Percentiles rank a stretch among this genome's conserved stretches.
Conservation (phyloP, 2,329 filamentous ascomycete genomes). For the Cladosporium sp. region DNA sequence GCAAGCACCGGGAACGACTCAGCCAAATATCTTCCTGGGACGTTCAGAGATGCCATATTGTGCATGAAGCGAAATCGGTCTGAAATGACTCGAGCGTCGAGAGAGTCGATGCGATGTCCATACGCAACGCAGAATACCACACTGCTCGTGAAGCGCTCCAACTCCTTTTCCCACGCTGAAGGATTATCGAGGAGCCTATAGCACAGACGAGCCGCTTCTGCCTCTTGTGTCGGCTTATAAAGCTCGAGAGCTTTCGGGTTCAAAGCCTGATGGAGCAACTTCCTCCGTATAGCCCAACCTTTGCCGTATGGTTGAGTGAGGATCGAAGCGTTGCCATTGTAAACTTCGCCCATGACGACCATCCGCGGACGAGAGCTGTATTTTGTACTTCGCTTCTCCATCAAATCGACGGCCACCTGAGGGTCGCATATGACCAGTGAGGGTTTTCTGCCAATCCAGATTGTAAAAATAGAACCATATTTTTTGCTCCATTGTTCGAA, state of each 20-base stretch:
- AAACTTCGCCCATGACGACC: conserved; percentile 44
- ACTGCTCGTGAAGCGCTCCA: conserved; percentile 47
- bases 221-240: conserved; percentile 48
- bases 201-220: conserved; percentile 46
- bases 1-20: conserved; percentile 45
- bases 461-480: conserved; percentile 47
- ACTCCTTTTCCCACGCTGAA: conserved; percentile 41
- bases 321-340: conserved; percentile 42
- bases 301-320: conserved; percentile 49
- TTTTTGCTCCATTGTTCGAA: conserved; percentile 42
- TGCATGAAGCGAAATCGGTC: conserved; percentile 48
- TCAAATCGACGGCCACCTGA: conserved; percentile 39
- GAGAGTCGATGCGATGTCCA: conserved; percentile 47
- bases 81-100: conserved; percentile 45
- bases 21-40: conserved; percentile 43
- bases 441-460: conserved; percentile 46
- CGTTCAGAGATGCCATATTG: conserved; percentile 45
- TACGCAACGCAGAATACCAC: conserved; percentile 51
- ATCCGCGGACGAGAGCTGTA: conserved; percentile 43
- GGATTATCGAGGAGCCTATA: conserved; percentile 39
- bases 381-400: conserved; percentile 45
- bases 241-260: conserved; percentile 40
- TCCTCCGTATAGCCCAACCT: conserved; percentile 43
- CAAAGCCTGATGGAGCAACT: conserved; percentile 42
- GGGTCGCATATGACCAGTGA: conserved; percentile 45